These are phyloP conservation scores for Hortiboletus flavorubellus DNA, from an alignment of 768 basidiomycete species.

Conservation along the genomic window DNA sequence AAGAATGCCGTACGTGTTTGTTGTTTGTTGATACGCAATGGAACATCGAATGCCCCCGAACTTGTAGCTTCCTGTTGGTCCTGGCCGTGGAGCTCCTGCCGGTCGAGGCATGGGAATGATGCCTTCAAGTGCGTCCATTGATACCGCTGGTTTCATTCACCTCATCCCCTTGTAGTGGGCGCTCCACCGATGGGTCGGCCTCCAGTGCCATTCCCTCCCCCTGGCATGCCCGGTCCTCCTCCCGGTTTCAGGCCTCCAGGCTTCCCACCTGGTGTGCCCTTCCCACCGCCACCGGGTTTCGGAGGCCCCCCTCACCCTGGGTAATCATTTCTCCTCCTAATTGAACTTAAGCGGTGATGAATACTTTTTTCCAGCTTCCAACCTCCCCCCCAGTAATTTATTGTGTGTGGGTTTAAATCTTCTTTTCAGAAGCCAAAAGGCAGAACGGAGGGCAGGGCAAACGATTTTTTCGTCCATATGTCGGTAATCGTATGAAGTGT, in stretches of 20 bases:
- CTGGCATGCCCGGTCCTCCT: conserved; percentile 84
- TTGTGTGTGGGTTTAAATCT: conserved; percentile 7
- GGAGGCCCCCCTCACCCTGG: conserved; percentile 82
- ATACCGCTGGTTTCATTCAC: conserved; percentile 14
- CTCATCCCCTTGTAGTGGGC: conserved; percentile 44
- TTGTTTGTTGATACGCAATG: conserved; percentile 4
- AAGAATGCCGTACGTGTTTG: conserved; percentile 63
- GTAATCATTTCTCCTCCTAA: conserved; percentile 41
- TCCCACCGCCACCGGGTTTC: conserved; percentile 80
- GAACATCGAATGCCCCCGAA: conserved; percentile 18
- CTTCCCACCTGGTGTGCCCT: conserved; percentile 78
- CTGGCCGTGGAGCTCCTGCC: conserved; percentile 93
- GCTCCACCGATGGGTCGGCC: conserved; percentile 61
- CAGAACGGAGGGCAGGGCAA: conserved; percentile 24
- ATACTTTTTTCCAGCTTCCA: conserved; percentile 37
- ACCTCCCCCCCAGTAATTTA: conserved; percentile 42
- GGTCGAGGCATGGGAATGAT: conserved; percentile 97
- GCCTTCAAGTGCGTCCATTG: conserved; percentile 63
- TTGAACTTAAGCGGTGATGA: conserved; percentile 3
- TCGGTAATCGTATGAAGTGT: conserved; percentile 24
- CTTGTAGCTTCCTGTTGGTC: conserved; percentile 74
- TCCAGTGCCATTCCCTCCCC: conserved; percentile 57
- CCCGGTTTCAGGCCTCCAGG: conserved; percentile 84
- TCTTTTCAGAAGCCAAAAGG: conserved; percentile 11
- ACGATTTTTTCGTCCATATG: conserved; percentile 24